These are phyloP conservation scores for Phytophthora sansomeana DNA, from an alignment of 352 stramenopile genomes.

Conservation along the genomic window DNA sequence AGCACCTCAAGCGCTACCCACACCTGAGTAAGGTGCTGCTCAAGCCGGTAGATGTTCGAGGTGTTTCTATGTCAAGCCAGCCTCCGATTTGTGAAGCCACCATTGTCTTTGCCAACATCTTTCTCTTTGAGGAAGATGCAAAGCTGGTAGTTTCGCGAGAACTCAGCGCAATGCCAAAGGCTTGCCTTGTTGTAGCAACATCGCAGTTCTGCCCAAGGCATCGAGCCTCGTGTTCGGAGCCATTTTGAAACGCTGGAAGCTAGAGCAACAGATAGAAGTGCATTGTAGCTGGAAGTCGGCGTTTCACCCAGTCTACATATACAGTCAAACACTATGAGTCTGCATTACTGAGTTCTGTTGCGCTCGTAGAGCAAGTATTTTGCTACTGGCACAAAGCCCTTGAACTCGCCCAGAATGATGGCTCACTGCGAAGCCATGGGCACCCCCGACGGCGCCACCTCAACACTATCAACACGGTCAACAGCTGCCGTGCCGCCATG, in stretches of 20 bases:
- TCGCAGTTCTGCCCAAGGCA: constrained; percentile 10
- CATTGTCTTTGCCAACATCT: constrained; percentile 1
- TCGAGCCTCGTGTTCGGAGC: constrained; percentile 1
- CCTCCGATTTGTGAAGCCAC: constrained; percentile 1
- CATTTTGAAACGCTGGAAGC: neutral
- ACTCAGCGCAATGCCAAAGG: constrained; percentile 1
- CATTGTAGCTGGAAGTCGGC: constrained; percentile 10
- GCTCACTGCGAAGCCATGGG: no score
- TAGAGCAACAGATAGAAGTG: neutral
- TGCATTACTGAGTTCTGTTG: no score
- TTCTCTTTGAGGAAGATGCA: constrained; percentile 7
- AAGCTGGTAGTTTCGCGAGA: constrained; percentile 1
- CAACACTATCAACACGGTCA: no score
- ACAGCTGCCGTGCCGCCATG: no score
- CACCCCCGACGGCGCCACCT: no score
- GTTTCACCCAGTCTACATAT: constrained; percentile 11
- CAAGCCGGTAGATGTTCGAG: neutral
- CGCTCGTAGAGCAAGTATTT: no score
- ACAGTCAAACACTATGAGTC: constrained; percentile 4
- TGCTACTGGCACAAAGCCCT: no score
- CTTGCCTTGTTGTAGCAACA: neutral
- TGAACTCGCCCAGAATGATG: no score
- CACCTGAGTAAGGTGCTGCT: neutral
- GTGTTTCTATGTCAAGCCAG: neutral
- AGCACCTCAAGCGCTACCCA: constrained; percentile 1